phyloP scores from a whole-genome alignment of 495 filamentous ascomycete species.

The Coniosporium apollinis region DNA sequence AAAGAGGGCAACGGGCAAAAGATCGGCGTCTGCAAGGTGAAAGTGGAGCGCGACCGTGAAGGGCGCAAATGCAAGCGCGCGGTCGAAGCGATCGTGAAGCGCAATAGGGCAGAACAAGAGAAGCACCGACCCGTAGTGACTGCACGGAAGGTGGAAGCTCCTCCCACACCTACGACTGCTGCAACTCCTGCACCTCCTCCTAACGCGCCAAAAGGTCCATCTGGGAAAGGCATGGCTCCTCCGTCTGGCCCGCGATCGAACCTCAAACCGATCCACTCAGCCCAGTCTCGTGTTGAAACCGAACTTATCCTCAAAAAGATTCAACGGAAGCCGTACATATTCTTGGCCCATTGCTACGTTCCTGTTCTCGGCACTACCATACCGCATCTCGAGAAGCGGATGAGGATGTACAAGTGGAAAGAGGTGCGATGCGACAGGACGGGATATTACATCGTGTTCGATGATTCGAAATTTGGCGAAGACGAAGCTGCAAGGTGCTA shows the following conservation, averaged over 20 bases:
- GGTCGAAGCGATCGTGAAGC: slow-evolving; percentile 52
- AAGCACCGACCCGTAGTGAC: slow-evolving; percentile 12
- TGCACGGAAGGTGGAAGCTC: slow-evolving; percentile 2
- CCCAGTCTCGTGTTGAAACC: slow-evolving; percentile 37
- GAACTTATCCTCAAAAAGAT: slow-evolving; percentile 47
- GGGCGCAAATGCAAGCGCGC: slow-evolving; percentile 60
- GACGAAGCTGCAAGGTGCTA: slow-evolving; percentile 65
- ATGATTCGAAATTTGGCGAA: slow-evolving; percentile 55
- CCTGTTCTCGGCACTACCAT: slow-evolving; percentile 75
- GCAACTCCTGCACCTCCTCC: slow-evolving; percentile 43
- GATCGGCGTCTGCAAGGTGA: slow-evolving; percentile 56
- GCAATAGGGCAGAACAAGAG: slow-evolving; percentile 34
- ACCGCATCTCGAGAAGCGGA: slow-evolving; percentile 67
- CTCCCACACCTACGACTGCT: slow-evolving; percentile 15
- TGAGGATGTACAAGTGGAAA: slow-evolving; percentile 61
- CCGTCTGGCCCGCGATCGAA: slow-evolving; percentile 32
- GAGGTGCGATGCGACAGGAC: slow-evolving; percentile 64
- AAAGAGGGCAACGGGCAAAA: slow-evolving; percentile 45
- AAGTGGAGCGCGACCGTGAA: slow-evolving; percentile 76
- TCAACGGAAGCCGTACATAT: slow-evolving; percentile 78
- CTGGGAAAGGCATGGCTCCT: slow-evolving; percentile 39
- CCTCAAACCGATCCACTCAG: slow-evolving; percentile 21
- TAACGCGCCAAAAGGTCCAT: slow-evolving; percentile 73
- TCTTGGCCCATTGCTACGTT: slow-evolving; percentile 69
- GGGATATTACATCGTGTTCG: slow-evolving; percentile 85